phyloP scores from a whole-genome alignment of 495 filamentous ascomycete genomes.

The Mytilinidion resinicola region DNA sequence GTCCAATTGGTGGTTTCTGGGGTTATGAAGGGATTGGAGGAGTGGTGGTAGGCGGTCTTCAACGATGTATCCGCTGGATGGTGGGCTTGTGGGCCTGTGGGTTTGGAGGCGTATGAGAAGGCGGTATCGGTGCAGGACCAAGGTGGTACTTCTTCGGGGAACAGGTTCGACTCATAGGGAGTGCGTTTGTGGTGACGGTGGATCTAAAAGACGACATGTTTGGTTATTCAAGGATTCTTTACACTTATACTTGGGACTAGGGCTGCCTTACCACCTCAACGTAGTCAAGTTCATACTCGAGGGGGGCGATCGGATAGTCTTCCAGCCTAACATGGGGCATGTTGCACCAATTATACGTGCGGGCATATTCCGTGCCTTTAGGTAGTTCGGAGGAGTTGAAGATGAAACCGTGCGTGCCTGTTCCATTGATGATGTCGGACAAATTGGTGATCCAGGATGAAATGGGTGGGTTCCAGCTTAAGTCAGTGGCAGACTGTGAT shows the following conservation, averaged over 20 bases:
- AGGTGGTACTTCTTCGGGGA: conserved; percentile 56
- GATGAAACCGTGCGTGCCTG: conserved; percentile 57
- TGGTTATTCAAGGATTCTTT: not conserved
- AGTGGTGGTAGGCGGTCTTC: conserved; percentile 36
- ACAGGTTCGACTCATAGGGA: conserved; percentile 61
- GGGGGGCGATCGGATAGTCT: conserved; percentile 48
- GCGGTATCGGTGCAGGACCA: conserved; percentile 59
- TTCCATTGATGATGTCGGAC: conserved; percentile 42
- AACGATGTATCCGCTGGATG: no score
- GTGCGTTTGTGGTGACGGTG: conserved; percentile 71
- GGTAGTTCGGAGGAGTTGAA: conserved; percentile 53
- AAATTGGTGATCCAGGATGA: conserved; percentile 53
- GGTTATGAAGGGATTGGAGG: conserved; percentile 50
- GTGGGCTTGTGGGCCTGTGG: no score
- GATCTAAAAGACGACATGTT: conserved; percentile 40
- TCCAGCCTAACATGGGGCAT: conserved; percentile 62
- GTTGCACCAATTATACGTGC: conserved; percentile 64
- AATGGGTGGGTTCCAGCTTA: conserved; percentile 54
- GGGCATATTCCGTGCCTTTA: conserved; percentile 40
- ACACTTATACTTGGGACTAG: not conserved
- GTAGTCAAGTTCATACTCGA: conserved; percentile 53
- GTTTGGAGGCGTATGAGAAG: conserved; percentile 43
- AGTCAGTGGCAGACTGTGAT: conserved; percentile 29
- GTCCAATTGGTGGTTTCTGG: conserved; percentile 53
- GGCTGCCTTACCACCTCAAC: conserved; percentile 53